Evolutionary conservation across 805 yeast genomes (phyloP).

Genomic region (Cyberlindnera maritima): DNA sequence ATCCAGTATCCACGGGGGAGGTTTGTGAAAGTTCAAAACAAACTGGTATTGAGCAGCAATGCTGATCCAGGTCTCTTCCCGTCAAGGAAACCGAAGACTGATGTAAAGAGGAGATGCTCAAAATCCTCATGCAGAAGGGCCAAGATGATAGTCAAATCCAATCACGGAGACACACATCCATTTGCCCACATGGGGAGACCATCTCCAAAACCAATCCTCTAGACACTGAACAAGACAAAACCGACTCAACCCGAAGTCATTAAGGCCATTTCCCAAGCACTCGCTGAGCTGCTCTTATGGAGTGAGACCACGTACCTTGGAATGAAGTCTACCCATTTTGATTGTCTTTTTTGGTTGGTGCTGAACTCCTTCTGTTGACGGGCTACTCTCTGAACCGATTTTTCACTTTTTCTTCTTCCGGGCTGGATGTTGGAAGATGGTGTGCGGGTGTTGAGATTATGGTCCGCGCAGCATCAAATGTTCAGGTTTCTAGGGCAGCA

Average conservation of each 20-base stretch:
- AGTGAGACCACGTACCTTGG: conserved; percentile 68
- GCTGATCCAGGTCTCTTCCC: background rate
- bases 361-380: background rate
- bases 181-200: background rate
- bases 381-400: conserved; percentile 7
- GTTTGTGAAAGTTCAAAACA: conserved; percentile 27
- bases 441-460: conserved; percentile 6
- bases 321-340: conserved; percentile 99
- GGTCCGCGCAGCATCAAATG: conserved; percentile 1
- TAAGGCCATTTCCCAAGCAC: conserved; percentile 19
- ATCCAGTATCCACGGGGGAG: conserved; percentile 17
- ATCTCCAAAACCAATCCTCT: background rate
- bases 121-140: background rate
- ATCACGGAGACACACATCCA: conserved; percentile 13
- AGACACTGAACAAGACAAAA: conserved; percentile 12
- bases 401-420: conserved; percentile 11
- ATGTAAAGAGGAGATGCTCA: conserved; percentile 2
- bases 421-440: background rate
- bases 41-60: conserved; percentile 53
- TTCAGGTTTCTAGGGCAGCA: conserved; percentile 4
- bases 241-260: conserved; percentile 30
- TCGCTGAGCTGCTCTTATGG: conserved; percentile 12
- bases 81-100: background rate
- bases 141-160: conserved; percentile 10
- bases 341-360: conserved; percentile 30